A percentile compares a stretch with the other conserved stretches of the same genome.
phyloP scores from a whole-genome alignment of 805 yeast genomes.

The Yarrowia phangngaensis region DNA sequence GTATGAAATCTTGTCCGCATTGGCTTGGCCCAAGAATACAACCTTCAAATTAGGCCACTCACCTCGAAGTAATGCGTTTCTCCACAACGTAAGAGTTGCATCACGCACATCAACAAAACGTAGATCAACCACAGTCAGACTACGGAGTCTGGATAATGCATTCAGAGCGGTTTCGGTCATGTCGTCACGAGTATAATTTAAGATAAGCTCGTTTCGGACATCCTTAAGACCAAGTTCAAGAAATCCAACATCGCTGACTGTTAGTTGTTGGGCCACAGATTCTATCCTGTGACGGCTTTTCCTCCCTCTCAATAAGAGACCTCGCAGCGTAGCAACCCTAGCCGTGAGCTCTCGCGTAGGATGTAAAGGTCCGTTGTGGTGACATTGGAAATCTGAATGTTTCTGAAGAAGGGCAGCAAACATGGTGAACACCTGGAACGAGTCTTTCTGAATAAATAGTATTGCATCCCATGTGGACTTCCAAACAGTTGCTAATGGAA shows the following conservation, averaged over 20 bases:
- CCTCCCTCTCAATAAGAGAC: constrained; percentile 1
- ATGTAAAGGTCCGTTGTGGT: not conserved
- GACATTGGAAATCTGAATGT: constrained; percentile 11
- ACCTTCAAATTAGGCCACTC: constrained; percentile 2
- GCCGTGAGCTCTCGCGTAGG: not conserved
- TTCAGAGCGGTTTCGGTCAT: constrained; percentile 1
- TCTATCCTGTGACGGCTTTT: constrained; percentile 16
- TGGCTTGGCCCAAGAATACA: not conserved
- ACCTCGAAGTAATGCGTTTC: constrained; percentile 15
- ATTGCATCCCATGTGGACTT: constrained; percentile 9
- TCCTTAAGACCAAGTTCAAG: constrained; percentile 1
- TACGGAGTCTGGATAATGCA: not conserved
- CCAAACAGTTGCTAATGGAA: constrained; percentile 5
- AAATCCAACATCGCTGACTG: constrained; percentile 2
- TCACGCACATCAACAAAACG: constrained; percentile 1
- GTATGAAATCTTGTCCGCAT: not conserved
- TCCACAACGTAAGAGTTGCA: not conserved
- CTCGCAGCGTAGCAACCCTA: not conserved
- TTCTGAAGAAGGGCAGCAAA: constrained; percentile 1
- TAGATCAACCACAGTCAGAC: constrained; percentile 4
- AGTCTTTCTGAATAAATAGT: constrained; percentile 1
- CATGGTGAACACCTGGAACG: constrained; percentile 1
- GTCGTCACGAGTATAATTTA: constrained; percentile 8
- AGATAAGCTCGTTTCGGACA: constrained; percentile 1
- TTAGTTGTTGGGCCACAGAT: constrained; percentile 6